Percentiles rank a stretch among this genome's conserved stretches.
phyloP scores from a whole-genome alignment of 352 stramenopile species.

The Phytophthora pinifolia region DNA sequence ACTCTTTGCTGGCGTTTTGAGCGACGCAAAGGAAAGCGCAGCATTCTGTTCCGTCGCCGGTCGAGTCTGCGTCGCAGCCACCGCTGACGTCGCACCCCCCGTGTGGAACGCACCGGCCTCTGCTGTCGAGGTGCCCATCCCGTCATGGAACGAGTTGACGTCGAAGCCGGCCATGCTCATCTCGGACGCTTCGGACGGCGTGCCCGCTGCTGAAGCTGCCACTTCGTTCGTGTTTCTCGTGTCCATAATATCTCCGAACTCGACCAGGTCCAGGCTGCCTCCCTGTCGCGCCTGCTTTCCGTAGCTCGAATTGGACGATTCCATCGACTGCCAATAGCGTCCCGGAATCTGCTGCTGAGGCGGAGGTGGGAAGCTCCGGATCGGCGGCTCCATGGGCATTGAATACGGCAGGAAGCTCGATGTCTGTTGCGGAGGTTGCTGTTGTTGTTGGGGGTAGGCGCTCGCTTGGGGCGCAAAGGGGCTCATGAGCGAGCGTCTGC shows the following conservation, averaged over 20 bases:
- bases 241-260: conserved; percentile 44
- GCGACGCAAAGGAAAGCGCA: neutral
- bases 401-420: conserved; percentile 29
- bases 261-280: conserved; percentile 34
- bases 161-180: conserved; percentile 41
- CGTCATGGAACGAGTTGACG: conserved; percentile 36
- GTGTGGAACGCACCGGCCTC: conserved; percentile 4
- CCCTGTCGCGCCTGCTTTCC: conserved; percentile 21
- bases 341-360: conserved; percentile 27
- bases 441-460: conserved; percentile 12
- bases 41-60: neutral
- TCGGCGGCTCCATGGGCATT: conserved; percentile 33
- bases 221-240: conserved; percentile 5
- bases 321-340: conserved; percentile 29
- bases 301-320: conserved; percentile 14
- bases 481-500: conserved; percentile 20
- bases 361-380: conserved; percentile 24
- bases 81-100: neutral
- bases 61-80: neutral
- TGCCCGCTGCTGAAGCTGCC: neutral
- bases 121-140: conserved; percentile 7
- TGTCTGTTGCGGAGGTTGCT: conserved; percentile 3
- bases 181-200: conserved; percentile 23
- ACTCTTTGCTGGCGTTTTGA: neutral
- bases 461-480: conserved; percentile 12